Evolutionary conservation across 2,329 filamentous ascomycete species (phyloP).

Genomic region (Xylaria digitata): DNA sequence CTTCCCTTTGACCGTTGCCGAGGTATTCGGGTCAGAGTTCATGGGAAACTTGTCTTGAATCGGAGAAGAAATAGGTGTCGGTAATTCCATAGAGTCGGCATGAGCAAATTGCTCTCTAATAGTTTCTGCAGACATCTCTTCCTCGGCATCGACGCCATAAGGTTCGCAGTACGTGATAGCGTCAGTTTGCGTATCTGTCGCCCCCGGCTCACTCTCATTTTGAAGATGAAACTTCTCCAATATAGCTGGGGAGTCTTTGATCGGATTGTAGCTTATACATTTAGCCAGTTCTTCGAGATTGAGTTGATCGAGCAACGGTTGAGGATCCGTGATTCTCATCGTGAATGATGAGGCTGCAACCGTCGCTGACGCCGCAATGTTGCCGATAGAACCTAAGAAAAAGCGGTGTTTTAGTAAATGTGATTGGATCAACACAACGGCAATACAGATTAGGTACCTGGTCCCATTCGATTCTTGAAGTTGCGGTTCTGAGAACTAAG

Average conservation of each 20-base stretch:
- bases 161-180: slow-evolving; percentile 15
- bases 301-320: slow-evolving; percentile 43
- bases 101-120: not conserved
- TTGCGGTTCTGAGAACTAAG: slow-evolving; percentile 60
- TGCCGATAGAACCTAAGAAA: slow-evolving; percentile 55
- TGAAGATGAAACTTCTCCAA: slow-evolving; percentile 20
- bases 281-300: slow-evolving; percentile 40
- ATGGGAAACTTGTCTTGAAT: not conserved
- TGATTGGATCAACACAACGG: no score
- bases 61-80: not conserved
- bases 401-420: not conserved
- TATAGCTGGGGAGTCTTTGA: slow-evolving; percentile 14
- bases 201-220: slow-evolving; percentile 19
- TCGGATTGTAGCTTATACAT: slow-evolving; percentile 36
- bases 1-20: slow-evolving; percentile 49
- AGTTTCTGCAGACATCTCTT: not conserved
- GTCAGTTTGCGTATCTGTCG: not conserved
- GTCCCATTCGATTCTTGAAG: slow-evolving; percentile 59
- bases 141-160: slow-evolving; percentile 15
- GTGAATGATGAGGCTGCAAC: slow-evolving; percentile 60
- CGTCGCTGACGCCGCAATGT: slow-evolving; percentile 58
- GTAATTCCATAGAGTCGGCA: not conserved
- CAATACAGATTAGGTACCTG: slow-evolving; percentile 44
- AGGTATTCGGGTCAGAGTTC: not conserved
- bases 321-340: slow-evolving; percentile 54